These are phyloP conservation scores for Cladosporium halotolerans DNA, from an alignment of 2,329 filamentous ascomycete genomes.

Conservation along the genomic window DNA sequence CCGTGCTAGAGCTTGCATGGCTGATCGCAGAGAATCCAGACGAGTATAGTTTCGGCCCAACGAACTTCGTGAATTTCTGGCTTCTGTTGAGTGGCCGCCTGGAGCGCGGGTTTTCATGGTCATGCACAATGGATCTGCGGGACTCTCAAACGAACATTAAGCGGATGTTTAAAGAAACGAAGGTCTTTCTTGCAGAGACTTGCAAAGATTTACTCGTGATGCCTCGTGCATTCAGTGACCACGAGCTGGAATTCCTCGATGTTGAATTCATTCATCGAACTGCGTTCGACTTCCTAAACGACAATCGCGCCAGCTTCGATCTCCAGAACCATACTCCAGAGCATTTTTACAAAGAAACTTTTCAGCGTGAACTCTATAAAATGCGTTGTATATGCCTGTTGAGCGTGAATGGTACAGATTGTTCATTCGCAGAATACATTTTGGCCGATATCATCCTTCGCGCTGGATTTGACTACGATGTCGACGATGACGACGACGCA, in stretches of 20 bases:
- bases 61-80: not conserved
- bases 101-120: not conserved
- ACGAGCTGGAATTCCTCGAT: too few species aligned
- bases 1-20: not conserved
- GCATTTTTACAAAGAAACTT: not conserved
- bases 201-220: constrained; percentile 1
- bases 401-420: not conserved
- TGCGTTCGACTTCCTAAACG: not conserved
- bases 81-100: not conserved
- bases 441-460: not conserved
- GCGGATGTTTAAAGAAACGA: not conserved
- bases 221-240: too few species aligned
- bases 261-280: not conserved
- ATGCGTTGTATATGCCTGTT: not conserved
- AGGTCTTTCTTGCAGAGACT: not conserved
- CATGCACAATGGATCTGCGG: not conserved
- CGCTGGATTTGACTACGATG: too few species aligned
- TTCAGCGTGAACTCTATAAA: not conserved
- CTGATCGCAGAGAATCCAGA: not conserved
- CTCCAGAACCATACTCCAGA: not conserved
- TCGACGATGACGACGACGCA: not conserved
- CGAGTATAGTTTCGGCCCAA: too few species aligned
- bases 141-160: not conserved
- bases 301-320: not conserved
- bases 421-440: not conserved